Base-by-base conservation (phyloP, 2,329 filamentous ascomycete genomes). In the Kalmusia sp. region DNA sequence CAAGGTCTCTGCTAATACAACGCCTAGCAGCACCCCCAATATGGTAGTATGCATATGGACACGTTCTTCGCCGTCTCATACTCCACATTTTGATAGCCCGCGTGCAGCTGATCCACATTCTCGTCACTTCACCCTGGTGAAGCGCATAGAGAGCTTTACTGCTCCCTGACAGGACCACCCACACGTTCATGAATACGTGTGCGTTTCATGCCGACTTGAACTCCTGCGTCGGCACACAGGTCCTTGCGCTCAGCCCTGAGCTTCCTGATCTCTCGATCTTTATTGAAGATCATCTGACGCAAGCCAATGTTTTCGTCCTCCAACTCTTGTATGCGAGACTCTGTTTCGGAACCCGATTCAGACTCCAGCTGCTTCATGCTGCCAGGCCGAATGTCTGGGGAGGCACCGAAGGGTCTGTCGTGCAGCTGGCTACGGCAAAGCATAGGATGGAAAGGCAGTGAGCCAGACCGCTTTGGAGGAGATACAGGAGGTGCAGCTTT, bases 261-360 rank as follows among this genome's bases (percentile, higher is more conserved):
- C 44, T 37, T 47, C 33, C 44, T 47, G 24, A 47, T 47, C 33
- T 47, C 22, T 11, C 44, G 44, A 21, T 47, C 44, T 24, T 37
- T 47, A n/a, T 7, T 24, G 24, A 47, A 37, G 24, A 30, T 30
- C 15, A n/a, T 33, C 24, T 28, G n/a, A 7, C 44, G 44, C 22
- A 47, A 30, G 15, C 15, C 14, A 28, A 35, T 15, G 19, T 38
- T 47, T 17, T 47, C 33, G 17, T 47, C 33, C 44, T 47, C 44
- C n/a, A 47, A 14, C 24, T 47, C 44, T 28, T 21, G 22, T 11
- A 47, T 35, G n/a, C 44, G 31, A 14, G n/a, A 7, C n/a, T 47
- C 44, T 12, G 44, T 6, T 17, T 37, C 44, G 22, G 31, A 47
- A n/a, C 11, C n/a, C 15, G 33, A n/a, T 12, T 37, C 33, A 5